phyloP scores from a whole-genome alignment of 179 eudicot species.

The Carnegiea gigantea region DNA sequence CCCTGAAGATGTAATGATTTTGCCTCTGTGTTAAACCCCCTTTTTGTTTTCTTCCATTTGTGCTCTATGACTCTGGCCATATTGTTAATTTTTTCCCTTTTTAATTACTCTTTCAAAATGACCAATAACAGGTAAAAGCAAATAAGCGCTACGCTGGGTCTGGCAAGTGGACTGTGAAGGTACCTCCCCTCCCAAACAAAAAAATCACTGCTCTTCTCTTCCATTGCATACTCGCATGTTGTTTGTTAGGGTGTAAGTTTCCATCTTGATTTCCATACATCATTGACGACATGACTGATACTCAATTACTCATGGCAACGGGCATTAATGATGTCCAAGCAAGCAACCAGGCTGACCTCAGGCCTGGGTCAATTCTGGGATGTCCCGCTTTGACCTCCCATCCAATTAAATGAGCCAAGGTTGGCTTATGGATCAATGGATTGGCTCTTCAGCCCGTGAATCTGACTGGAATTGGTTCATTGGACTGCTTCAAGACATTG shows the following conservation, averaged over 20 bases:
- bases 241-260: neutral
- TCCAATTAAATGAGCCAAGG: neutral
- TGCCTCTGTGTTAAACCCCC: neutral
- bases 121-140: slow-evolving; percentile 60
- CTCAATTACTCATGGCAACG: too few species aligned
- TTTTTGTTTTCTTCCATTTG: neutral
- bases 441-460: neutral
- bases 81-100: neutral
- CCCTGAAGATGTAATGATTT: slow-evolving; percentile 82
- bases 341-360: neutral
- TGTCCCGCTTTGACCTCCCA: neutral
- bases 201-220: neutral
- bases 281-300: neutral
- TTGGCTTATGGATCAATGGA: neutral
- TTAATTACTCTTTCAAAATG: slow-evolving; percentile 6
- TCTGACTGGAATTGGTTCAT: neutral
- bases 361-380: neutral
- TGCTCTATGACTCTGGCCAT: neutral
- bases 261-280: neutral
- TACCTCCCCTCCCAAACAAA: slow-evolving; percentile 18
- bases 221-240: neutral
- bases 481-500: neutral
- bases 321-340: neutral
- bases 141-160: slow-evolving; percentile 96
- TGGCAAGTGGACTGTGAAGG: slow-evolving; percentile 90